Conservation (phyloP, 805 yeast genomes). For the Nakazawaea pomicola region DNA sequence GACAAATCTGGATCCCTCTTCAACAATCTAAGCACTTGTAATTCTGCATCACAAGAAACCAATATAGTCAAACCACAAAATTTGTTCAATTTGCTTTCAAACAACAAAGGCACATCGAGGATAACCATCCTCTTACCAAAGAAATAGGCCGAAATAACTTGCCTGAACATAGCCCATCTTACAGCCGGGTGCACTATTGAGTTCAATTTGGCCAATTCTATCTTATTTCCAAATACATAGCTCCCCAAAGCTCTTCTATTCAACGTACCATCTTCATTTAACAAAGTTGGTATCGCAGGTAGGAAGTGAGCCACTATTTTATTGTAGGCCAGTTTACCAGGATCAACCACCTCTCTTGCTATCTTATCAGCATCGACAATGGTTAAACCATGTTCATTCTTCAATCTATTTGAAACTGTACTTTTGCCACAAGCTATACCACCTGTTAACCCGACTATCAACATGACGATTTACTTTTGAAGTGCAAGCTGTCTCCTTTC, state of each 20-base stretch:
- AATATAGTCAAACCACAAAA: conserved; percentile 70
- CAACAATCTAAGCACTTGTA: conserved; percentile 60
- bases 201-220: conserved; percentile 58
- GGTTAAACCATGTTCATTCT: conserved; percentile 45
- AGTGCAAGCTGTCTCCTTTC: too few relatives aligned
- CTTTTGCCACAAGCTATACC: conserved; percentile 97
- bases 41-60: conserved; percentile 53
- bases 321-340: conserved; percentile 68
- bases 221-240: conserved; percentile 67
- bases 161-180: conserved; percentile 55
- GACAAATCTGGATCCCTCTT: conserved; percentile 64
- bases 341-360: conserved; percentile 81
- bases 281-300: conserved; percentile 44
- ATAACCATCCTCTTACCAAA: conserved; percentile 56
- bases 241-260: conserved; percentile 75
- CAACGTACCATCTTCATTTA: conserved; percentile 42
- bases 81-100: conserved; percentile 68
- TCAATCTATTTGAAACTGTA: conserved; percentile 66
- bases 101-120: conserved; percentile 85
- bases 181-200: conserved; percentile 87
- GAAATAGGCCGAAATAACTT: conserved; percentile 54
- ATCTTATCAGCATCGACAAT: conserved; percentile 88
- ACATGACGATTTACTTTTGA: too few relatives aligned
- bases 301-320: conserved; percentile 59
- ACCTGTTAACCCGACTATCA: conserved; percentile 93